phyloP scores from a whole-genome alignment of 257 asterid species.

The Mitragyna speciosa region DNA sequence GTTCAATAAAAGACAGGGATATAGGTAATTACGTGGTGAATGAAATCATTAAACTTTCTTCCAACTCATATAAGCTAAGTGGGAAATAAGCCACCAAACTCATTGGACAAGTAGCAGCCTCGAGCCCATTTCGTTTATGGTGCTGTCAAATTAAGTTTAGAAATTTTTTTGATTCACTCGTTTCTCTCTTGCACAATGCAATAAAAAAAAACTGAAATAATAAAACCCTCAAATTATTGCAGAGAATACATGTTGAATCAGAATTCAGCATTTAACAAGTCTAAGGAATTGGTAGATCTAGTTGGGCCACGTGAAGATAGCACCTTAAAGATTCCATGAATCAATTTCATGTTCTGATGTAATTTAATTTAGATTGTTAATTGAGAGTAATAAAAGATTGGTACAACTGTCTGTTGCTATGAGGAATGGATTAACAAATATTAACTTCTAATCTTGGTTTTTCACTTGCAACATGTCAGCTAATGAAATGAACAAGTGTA shows the following conservation, averaged over 20 bases:
- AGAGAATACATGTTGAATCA: not conserved
- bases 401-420: not conserved
- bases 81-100: too few relatives aligned
- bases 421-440: not conserved
- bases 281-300: not conserved
- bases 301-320: slow-evolving; percentile 1
- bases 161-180: too few relatives aligned
- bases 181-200: too few relatives aligned
- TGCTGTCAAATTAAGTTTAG: too few relatives aligned
- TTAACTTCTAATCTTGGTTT: not conserved
- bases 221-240: too few relatives aligned
- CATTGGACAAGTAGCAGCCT: too few relatives aligned
- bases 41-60: too few relatives aligned
- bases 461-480: not conserved
- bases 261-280: not conserved
- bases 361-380: not conserved
- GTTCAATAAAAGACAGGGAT: too few relatives aligned
- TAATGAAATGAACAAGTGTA: slow-evolving; percentile 1
- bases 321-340: not conserved
- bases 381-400: not conserved
- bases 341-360: not conserved
- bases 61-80: too few relatives aligned
- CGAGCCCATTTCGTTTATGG: too few relatives aligned
- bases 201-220: too few relatives aligned
- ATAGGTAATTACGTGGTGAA: too few relatives aligned